Percentiles rank a stretch among this genome's conserved stretches.
These are phyloP conservation scores for Boletellus deceptivus DNA, from an alignment of 1,284 basidiomycete genomes.

Conservation along the genomic window DNA sequence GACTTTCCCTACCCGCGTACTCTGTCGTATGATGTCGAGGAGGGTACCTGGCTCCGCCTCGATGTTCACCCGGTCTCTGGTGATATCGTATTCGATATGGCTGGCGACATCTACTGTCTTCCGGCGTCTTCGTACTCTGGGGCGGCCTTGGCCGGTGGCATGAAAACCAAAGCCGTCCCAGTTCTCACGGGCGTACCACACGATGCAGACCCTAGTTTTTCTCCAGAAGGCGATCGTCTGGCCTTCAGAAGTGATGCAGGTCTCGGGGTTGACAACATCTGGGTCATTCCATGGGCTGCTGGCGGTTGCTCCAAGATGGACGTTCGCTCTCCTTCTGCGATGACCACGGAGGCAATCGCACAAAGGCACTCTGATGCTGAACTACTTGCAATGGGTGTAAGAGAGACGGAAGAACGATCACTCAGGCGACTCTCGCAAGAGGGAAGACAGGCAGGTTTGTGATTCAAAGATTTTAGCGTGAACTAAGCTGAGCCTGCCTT, in stretches of 20 bases:
- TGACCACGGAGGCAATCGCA: conserved; percentile 21
- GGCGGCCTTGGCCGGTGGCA: conserved; percentile 14
- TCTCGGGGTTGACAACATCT: conserved; percentile 70
- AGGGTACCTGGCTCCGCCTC: conserved; percentile 72
- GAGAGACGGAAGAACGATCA: conserved; percentile 49
- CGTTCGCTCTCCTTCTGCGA: conserved; percentile 36
- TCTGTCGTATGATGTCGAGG: conserved; percentile 64
- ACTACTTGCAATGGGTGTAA: conserved; percentile 46
- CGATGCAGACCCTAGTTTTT: conserved; percentile 71
- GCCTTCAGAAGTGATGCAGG: conserved; percentile 70
- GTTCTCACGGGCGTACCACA: conserved; percentile 54
- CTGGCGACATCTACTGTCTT: conserved; percentile 71
- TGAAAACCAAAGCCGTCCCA: conserved; percentile 26
- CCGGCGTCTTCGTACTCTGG: conserved; percentile 42
- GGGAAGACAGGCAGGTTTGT: conserved; percentile 54
- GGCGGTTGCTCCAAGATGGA: conserved; percentile 58
- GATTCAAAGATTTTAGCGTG: neutral
- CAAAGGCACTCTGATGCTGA: conserved; percentile 45
- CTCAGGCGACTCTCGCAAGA: conserved; percentile 53
- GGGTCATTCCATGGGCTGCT: conserved; percentile 57
- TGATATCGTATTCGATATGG: conserved; percentile 72
- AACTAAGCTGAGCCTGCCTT: conserved; percentile 1
- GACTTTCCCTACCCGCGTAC: conserved; percentile 65
- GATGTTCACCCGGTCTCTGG: conserved; percentile 67
- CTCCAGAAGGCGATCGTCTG: conserved; percentile 57